Evolutionary conservation across 805 yeast species (phyloP), one percentile per base, ranked within the genome.

Genomic region (Isabelozyma pseudorhagii): DNA sequence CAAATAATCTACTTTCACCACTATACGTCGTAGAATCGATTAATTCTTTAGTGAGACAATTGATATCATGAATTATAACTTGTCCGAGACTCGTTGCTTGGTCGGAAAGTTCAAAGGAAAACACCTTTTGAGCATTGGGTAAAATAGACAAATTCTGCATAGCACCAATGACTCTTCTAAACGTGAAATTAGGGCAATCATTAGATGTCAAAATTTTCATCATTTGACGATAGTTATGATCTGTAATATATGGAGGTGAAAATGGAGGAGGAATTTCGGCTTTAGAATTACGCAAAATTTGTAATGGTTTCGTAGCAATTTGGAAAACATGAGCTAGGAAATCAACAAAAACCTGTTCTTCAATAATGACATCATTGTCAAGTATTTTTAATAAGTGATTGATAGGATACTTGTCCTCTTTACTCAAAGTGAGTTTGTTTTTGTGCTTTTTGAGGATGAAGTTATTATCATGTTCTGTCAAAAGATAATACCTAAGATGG

Each of bases 171-270:
- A 92, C 84, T 62, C 91, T 88, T 58, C 90, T 90, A 70, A 92
- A 90, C 0, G 96, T 89, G 41, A 85, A 80, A 54, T 89, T 85
- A 36, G 92, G 83, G 61, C 97, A 90, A 49, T 92, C 96, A 60
- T 88, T 89, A 0, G 93, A 81, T 4, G 85, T 81, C 47, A 92
- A 73, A 31, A 89, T 82, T 18, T 82, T 77, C 13, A 88, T 85
- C 31, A 90, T 73, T 52, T 77, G 78, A 44, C 81, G 78, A 59
- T 89, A 72, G 54, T 84, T 85, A 17, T 73, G 67, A 40, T 80
- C 82, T 0, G 89, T 85, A 55, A 92, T 81, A 40, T 68, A 66
- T 2, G 96, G 96, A 1, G 86, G 70, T 31, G 75, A 75, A 41
- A 69, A 58, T 38, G 68, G 63, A 9, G 61, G 48, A 4, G 52